These are phyloP conservation scores for Globisporangium cederbergense DNA, from an alignment of 352 stramenopile species.

Conservation along the genomic window DNA sequence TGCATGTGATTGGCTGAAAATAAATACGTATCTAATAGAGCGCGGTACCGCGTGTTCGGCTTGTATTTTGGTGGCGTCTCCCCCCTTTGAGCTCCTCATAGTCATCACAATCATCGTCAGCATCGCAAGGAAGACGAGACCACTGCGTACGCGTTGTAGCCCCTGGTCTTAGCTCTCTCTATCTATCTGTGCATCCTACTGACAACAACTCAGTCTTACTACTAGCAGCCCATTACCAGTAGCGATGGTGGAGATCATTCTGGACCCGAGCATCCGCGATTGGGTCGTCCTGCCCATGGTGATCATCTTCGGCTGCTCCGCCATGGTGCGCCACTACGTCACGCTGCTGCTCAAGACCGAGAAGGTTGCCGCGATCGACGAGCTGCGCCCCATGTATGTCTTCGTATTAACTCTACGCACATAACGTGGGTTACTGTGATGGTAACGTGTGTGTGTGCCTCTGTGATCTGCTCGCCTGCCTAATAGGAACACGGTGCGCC, in stretches of 20 bases:
- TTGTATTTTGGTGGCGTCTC: not conserved
- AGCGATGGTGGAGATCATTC: constrained; percentile 84
- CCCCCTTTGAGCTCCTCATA: constrained; percentile 5
- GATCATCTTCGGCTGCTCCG: constrained; percentile 90
- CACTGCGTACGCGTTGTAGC: not conserved
- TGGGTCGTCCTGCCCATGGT: constrained; percentile 98
- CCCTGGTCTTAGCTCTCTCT: not conserved
- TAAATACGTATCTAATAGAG: not conserved
- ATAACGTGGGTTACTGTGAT: not conserved
- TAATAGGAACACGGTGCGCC: constrained; percentile 81
- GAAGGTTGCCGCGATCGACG: constrained; percentile 73
- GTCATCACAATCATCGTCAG: not conserved
- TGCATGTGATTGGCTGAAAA: not conserved
- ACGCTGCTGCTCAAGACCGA: constrained; percentile 82
- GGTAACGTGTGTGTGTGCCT: not conserved
- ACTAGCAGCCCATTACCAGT: not conserved
- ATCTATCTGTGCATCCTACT: not conserved
- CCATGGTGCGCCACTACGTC: constrained; percentile 84
- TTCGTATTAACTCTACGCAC: not conserved
- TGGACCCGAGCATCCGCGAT: constrained; percentile 92
- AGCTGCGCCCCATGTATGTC: constrained; percentile 71
- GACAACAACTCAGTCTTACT: not conserved
- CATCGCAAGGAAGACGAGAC: not conserved
- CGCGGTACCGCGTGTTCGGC: constrained; percentile 3
- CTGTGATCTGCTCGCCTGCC: too few relatives aligned